phyloP scores from a whole-genome alignment of 2,329 filamentous ascomycete species.

The Fusarium chaquense region DNA sequence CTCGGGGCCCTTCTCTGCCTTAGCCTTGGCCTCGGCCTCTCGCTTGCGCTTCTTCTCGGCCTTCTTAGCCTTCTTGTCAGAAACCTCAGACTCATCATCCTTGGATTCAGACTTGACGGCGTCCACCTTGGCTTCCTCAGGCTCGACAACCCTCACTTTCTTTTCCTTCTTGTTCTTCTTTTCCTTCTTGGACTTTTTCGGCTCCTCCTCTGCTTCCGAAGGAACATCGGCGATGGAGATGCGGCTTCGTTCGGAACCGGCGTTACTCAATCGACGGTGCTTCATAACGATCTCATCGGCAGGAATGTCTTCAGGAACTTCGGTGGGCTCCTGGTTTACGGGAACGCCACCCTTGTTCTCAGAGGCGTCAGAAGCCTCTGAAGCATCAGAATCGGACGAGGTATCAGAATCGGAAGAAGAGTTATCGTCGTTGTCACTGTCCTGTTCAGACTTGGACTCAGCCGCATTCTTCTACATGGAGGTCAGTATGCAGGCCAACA shows the following conservation, averaged over 20 bases:
- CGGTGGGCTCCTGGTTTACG: slow-evolving; percentile 36
- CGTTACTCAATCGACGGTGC: slow-evolving; percentile 50
- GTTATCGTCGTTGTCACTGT: slow-evolving; percentile 7
- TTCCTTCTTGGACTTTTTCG: slow-evolving; percentile 42
- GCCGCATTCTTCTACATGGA: slow-evolving; percentile 24
- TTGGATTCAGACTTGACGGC: slow-evolving; percentile 23
- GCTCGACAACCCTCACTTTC: slow-evolving; percentile 30
- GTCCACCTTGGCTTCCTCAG: slow-evolving; percentile 42
- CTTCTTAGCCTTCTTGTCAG: slow-evolving; percentile 52
- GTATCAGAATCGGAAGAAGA: slow-evolving; percentile 9
- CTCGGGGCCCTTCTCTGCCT: slow-evolving; percentile 32
- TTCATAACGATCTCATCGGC: slow-evolving; percentile 51
- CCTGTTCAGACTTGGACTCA: slow-evolving; percentile 33
- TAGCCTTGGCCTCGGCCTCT: slow-evolving; percentile 41
- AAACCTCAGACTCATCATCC: slow-evolving; percentile 26
- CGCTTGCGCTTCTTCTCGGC: slow-evolving; percentile 55
- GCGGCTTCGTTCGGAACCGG: slow-evolving; percentile 43
- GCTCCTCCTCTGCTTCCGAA: slow-evolving; percentile 39
- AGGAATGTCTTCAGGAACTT: slow-evolving; percentile 42
- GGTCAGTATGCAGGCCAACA: slow-evolving; percentile 7
- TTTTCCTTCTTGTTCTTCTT: slow-evolving; percentile 50
- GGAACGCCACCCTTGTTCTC: slow-evolving; percentile 43
- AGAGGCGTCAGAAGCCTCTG: slow-evolving; percentile 39
- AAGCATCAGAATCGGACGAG: slow-evolving; percentile 41
- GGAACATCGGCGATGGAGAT: slow-evolving; percentile 29